Evolutionary conservation across 495 filamentous ascomycete genomes (phyloP).

Genomic region (Pyrenula massariospora): DNA sequence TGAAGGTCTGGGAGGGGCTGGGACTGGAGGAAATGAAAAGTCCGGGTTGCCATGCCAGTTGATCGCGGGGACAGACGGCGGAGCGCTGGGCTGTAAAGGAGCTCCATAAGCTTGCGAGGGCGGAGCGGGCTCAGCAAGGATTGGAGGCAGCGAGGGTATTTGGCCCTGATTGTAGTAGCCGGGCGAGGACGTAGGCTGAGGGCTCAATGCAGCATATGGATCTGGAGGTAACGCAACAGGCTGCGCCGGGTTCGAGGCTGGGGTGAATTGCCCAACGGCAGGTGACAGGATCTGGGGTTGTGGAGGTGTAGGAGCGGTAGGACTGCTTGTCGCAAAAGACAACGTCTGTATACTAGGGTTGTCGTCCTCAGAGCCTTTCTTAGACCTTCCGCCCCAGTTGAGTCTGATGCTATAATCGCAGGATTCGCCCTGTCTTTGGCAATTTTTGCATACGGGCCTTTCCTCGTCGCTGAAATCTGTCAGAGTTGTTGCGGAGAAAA

Average conservation of each 20-base stretch:
- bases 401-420: conserved; percentile 82
- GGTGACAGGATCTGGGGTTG: not conserved
- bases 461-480: conserved; percentile 48
- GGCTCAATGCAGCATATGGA: not conserved
- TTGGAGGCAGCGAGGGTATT: not conserved
- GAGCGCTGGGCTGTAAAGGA: conserved; percentile 15
- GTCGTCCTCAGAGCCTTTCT: conserved; percentile 26
- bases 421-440: conserved; percentile 58
- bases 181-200: not conserved
- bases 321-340: conserved; percentile 2
- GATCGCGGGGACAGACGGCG: conserved; percentile 7
- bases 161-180: not conserved
- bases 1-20: conserved; percentile 7
- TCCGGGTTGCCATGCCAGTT: conserved; percentile 21
- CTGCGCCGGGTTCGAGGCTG: not conserved
- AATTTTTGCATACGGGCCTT: conserved; percentile 68
- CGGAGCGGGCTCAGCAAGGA: not conserved
- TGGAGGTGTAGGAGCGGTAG: not conserved
- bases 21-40: conserved; percentile 24
- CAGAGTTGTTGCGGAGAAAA: conserved; percentile 2
- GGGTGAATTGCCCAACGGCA: not conserved
- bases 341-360: conserved; percentile 24
- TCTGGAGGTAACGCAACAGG: not conserved
- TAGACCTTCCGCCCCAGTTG: conserved; percentile 68
- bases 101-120: conserved; percentile 13